Base-by-base conservation (phyloP, 352 stramenopile species). In the Phytopythium delawarense region DNA sequence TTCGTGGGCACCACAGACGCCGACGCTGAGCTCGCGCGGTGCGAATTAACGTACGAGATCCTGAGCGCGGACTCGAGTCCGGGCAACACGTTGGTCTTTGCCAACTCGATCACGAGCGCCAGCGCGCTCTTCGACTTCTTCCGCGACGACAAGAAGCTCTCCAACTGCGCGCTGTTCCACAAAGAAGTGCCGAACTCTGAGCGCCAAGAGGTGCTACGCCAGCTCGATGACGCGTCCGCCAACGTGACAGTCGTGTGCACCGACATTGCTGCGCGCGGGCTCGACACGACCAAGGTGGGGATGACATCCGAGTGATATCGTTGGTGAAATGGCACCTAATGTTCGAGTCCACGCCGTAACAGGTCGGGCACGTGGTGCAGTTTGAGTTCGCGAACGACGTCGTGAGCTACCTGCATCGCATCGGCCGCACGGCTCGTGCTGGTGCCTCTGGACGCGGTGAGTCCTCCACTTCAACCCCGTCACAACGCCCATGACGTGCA, bases 301-400 rank as follows among this genome's bases (percentile, higher is more conserved):
- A 5, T 49, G 16, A 1, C 21, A 25, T 49, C 42, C 1, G 7
- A 49, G 20, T 49, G 20, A 49, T 1, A 18, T 25, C 18, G 7
- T 49, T 59, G 7, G 35, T 54, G 20, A 25, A 32, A 13, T 30
- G 23, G 20, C 35, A 3, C 5, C n/a, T 62, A 20, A 39, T n/a
- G 39, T 15, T 34, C 42, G 2, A 11, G 1, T 21, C n/a, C 23
- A 16, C 23, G 11, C 20, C 42, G 15, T 5, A 16, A 48, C 23
- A 72, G 62, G 69, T 75, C 48, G 52, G 66, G 5, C 82, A 94
- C 57, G 85, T 94, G 42, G 69, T 94, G 0, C 85, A 94, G 67
- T 90, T 87, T 60, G 85, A 94, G 61, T 94, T 91, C 58, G 85
- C 85, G 12, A 81, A 68, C 57, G 81, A 94, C 60, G 78, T 91